Percentiles rank a stretch among this genome's conserved stretches.
phyloP scores from a whole-genome alignment of 2,329 filamentous ascomycete genomes.

The Cordyceps farinosa region DNA sequence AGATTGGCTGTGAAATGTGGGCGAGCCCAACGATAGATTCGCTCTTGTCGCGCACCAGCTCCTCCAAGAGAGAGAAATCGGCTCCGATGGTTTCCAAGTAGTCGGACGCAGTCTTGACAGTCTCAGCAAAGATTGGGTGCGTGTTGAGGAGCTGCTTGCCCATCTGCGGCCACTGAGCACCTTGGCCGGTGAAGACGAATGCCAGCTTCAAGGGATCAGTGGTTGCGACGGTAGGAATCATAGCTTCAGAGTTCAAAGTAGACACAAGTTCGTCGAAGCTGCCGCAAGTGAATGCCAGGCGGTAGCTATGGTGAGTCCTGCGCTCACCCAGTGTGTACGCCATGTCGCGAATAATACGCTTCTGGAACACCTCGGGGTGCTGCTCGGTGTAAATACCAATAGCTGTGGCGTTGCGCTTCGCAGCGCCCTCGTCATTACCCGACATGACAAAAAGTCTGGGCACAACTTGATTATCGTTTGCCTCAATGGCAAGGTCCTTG shows the following conservation, averaged over 20 bases:
- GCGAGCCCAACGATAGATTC: slow-evolving; percentile 35
- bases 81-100: slow-evolving; percentile 34
- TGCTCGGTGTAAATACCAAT: slow-evolving; percentile 39
- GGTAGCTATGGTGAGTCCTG: slow-evolving; percentile 41
- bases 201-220: slow-evolving; percentile 24
- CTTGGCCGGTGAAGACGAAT: slow-evolving; percentile 40
- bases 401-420: slow-evolving; percentile 29
- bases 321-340: slow-evolving; percentile 47
- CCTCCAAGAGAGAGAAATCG: slow-evolving; percentile 36
- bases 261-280: slow-evolving; percentile 41
- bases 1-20: slow-evolving; percentile 42
- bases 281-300: slow-evolving; percentile 41
- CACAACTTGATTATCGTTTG: slow-evolving; percentile 14
- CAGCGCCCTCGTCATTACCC: slow-evolving; percentile 36
- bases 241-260: slow-evolving; percentile 8
- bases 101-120: slow-evolving; percentile 31
- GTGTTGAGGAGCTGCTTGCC: slow-evolving; percentile 34
- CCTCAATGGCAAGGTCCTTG: slow-evolving; percentile 11
- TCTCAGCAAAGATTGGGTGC: slow-evolving; percentile 34
- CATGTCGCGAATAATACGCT: slow-evolving; percentile 42
- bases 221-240: slow-evolving; percentile 20
- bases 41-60: slow-evolving; percentile 34
- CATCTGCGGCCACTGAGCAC: slow-evolving; percentile 38
- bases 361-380: slow-evolving; percentile 41
- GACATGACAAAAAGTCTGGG: slow-evolving; percentile 42